Conservation (phyloP, 1,284 basidiomycete species). For the Xerocomus minutiporus region DNA sequence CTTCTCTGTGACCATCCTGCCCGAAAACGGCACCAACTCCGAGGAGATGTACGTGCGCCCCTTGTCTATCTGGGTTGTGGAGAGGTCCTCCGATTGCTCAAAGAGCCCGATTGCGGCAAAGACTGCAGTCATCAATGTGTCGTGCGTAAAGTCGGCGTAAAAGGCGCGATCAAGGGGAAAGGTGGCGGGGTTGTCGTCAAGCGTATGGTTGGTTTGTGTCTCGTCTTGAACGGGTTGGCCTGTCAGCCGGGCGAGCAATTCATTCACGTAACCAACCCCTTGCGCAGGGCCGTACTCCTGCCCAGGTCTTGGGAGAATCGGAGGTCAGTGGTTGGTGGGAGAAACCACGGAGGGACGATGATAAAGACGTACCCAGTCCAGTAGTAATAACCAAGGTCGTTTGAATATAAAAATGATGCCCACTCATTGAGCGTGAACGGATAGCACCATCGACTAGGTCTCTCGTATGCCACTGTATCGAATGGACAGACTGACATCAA, state of each 20-base stretch:
- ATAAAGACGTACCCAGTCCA: slow-evolving; percentile 50
- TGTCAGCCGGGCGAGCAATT: slow-evolving; percentile 77
- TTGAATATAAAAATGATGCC: slow-evolving; percentile 58
- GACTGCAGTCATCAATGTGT: slow-evolving; percentile 75
- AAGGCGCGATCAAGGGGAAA: slow-evolving; percentile 67
- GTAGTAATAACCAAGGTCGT: slow-evolving; percentile 75
- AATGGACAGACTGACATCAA: slow-evolving; percentile 76
- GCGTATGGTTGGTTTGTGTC: slow-evolving; percentile 76
- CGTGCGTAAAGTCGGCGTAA: slow-evolving; percentile 80
- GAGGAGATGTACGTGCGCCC: slow-evolving; percentile 36
- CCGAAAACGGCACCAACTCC: slow-evolving; percentile 63
- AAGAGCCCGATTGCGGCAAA: slow-evolving; percentile 69
- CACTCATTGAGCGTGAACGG: slow-evolving; percentile 61
- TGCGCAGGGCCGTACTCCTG: slow-evolving; percentile 63
- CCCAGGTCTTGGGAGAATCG: slow-evolving; percentile 48
- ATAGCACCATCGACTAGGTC: slow-evolving; percentile 63
- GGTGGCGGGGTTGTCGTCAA: slow-evolving; percentile 57
- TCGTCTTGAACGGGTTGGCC: slow-evolving; percentile 54
- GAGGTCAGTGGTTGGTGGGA: not conserved
- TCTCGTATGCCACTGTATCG: slow-evolving; percentile 55
- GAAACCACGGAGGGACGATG: not conserved
- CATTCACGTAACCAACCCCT: slow-evolving; percentile 81
- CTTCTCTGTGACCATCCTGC: slow-evolving; percentile 57
- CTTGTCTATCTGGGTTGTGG: slow-evolving; percentile 39
- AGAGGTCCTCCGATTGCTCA: slow-evolving; percentile 38